Evolutionary conservation across 2,329 filamentous ascomycete genomes (phyloP).

Genomic region (Hypoxylon sp.): DNA sequence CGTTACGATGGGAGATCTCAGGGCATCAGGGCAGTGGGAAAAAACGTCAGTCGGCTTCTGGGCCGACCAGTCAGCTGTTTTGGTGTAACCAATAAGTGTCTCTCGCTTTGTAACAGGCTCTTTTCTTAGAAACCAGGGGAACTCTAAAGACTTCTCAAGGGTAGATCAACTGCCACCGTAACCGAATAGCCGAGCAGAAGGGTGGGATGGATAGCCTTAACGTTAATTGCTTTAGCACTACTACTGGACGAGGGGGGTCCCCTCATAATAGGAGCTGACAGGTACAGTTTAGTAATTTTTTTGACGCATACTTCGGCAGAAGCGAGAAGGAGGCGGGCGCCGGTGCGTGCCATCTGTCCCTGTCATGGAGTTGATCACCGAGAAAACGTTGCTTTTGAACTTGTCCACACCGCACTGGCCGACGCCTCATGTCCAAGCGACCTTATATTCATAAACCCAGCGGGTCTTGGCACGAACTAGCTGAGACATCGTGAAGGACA

Average conservation of each 20-base stretch:
- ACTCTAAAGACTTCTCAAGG: conserved; percentile 29
- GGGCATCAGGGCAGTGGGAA: conserved; percentile 33
- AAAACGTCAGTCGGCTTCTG: conserved; percentile 37
- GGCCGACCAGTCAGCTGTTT: conserved; percentile 32
- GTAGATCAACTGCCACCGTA: conserved; percentile 39
- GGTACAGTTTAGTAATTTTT: conserved; percentile 31
- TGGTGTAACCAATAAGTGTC: conserved; percentile 40
- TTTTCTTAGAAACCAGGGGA: conserved; percentile 41
- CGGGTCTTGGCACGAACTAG: conserved; percentile 27
- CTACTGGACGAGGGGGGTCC: conserved; percentile 18
- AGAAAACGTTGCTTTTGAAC: conserved; percentile 43
- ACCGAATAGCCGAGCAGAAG: conserved; percentile 39
- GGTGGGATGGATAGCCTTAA: conserved; percentile 42
- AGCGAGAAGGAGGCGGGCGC: conserved; percentile 32
- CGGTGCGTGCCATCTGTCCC: conserved; percentile 40
- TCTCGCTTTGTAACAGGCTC: conserved; percentile 21
- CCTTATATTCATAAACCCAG: conserved; percentile 31
- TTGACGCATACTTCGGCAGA: conserved; percentile 44
- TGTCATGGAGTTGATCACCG: conserved; percentile 36
- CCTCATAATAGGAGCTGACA: conserved; percentile 23
- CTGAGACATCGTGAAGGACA: conserved; percentile 35
- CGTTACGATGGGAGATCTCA: conserved; percentile 41
- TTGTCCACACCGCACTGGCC: conserved; percentile 43
- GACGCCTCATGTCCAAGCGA: conserved; percentile 35
- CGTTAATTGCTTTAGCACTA: conserved; percentile 29